Conservation (phyloP, 2,329 filamentous ascomycete genomes). For the Fonsecaea multimorphosa region DNA sequence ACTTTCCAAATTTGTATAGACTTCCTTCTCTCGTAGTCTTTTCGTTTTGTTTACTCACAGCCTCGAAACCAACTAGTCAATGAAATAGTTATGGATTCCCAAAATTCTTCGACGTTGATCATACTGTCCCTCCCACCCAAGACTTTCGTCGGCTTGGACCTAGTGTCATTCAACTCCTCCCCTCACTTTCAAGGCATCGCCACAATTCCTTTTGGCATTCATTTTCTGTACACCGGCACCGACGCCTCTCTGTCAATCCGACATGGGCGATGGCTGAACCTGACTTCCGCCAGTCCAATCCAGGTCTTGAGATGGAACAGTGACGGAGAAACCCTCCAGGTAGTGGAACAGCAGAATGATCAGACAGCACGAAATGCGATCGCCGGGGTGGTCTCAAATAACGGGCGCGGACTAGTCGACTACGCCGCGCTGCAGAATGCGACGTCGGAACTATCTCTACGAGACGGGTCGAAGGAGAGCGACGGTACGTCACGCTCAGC, state of each 20-base stretch:
- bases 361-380: conserved; percentile 54
- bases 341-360: conserved; percentile 41
- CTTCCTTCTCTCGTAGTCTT: not conserved
- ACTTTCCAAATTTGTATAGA: conserved; percentile 1
- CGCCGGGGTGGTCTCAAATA: conserved; percentile 57
- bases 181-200: conserved; percentile 67
- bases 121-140: conserved; percentile 53
- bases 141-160: conserved; percentile 59
- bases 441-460: conserved; percentile 30
- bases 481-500: not conserved
- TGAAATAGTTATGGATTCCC: not conserved
- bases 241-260: conserved; percentile 65
- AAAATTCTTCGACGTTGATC: conserved; percentile 46
- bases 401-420: conserved; percentile 32
- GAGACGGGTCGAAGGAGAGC: conserved; percentile 10
- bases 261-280: conserved; percentile 63
- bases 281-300: conserved; percentile 26
- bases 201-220: conserved; percentile 63
- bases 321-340: conserved; percentile 46
- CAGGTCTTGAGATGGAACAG: conserved; percentile 63
- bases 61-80: not conserved
- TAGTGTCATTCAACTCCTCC: conserved; percentile 67
- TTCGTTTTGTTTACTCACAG: not conserved
- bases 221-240: conserved; percentile 67
- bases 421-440: conserved; percentile 36